Evolutionary conservation across 1,284 basidiomycete genomes (phyloP), one percentile per base, ranked within the genome.

Genomic region (Athelia sp.): DNA sequence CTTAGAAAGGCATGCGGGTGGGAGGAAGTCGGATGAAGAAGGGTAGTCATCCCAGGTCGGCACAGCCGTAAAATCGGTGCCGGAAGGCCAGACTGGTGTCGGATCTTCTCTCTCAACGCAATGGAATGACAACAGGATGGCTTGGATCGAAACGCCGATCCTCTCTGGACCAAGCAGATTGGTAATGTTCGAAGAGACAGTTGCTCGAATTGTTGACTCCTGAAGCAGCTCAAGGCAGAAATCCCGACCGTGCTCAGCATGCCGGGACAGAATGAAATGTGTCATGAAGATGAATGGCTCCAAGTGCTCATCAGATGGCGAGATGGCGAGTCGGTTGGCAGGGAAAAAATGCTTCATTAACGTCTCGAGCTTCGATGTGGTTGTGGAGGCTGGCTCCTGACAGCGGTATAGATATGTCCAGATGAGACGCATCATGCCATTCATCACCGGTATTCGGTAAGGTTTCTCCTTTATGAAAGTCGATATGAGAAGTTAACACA

Each of bases 391-490:
- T 14, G 89, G 79, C 63, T 98, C 95, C 54, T 87, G 84, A 61
- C 93, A 96, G 17, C 95, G 87, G 62, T 93, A 95, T 19, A 98
- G 75, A 66, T 98, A 98, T 0, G 93, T 91, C 95, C 95, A 98
- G 22, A 96, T 70, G 26, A 98, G 67, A 3, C 93, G 85, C 51
- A 93, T 67, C 50, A 91, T 82, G 2, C 90, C 88, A 56, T 95
- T 93, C 69, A 97, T 76, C 11, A 92, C 79, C 3, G 82, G 74
- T 1, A 82, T 68, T n/a, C 92, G 81, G 47, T 78, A 74, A 0
- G 81, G 73, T 55, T 88, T 90, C 59, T 98, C 94, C 88, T 95
- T 43, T 17, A 18, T 49, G n/a, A 52, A 40, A 40, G 24, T 43
- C 50, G 22, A 53, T 24, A 47, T 45, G 31, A 46, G 18, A 42